These are phyloP conservation scores for Amniculicola lignicola DNA, from an alignment of 495 filamentous ascomycete genomes.

Conservation along the genomic window DNA sequence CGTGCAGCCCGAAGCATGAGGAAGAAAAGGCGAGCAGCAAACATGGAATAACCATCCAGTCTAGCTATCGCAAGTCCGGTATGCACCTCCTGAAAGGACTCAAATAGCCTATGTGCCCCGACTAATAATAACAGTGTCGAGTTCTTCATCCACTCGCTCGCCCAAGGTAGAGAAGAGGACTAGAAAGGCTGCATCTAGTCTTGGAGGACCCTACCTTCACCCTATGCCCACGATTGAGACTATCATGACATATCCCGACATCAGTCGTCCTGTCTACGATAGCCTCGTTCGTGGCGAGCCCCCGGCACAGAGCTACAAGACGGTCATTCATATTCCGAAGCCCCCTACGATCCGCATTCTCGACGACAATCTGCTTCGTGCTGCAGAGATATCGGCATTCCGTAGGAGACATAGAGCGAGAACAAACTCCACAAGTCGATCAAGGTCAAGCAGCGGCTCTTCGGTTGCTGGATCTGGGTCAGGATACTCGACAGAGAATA, in stretches of 20 bases:
- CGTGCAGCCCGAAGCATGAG: not conserved
- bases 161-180: not conserved
- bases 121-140: not conserved
- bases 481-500: not conserved
- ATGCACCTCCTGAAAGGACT: no score
- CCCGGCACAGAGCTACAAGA: conserved; percentile 9
- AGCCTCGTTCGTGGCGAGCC: conserved; percentile 21
- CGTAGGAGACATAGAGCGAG: not conserved
- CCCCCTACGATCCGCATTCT: conserved; percentile 11
- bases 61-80: no score
- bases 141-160: not conserved
- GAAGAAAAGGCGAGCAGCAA: conserved; percentile 4
- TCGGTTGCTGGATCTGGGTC: conserved; percentile 3
- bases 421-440: not conserved
- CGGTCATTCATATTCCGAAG: conserved; percentile 19
- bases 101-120: not conserved
- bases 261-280: conserved; percentile 17
- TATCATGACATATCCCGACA: conserved; percentile 20
- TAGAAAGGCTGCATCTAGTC: not conserved
- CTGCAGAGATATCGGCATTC: conserved; percentile 2
- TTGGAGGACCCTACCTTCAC: conserved; percentile 5
- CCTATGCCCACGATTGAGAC: conserved; percentile 31
- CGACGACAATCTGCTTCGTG: conserved; percentile 7
- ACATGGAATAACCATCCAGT: no score
- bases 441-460: conserved; percentile 4